Percentiles rank a stretch among this genome's conserved stretches.
phyloP scores from a whole-genome alignment of 768 basidiomycete genomes.

The Cystobasidium tubakii region DNA sequence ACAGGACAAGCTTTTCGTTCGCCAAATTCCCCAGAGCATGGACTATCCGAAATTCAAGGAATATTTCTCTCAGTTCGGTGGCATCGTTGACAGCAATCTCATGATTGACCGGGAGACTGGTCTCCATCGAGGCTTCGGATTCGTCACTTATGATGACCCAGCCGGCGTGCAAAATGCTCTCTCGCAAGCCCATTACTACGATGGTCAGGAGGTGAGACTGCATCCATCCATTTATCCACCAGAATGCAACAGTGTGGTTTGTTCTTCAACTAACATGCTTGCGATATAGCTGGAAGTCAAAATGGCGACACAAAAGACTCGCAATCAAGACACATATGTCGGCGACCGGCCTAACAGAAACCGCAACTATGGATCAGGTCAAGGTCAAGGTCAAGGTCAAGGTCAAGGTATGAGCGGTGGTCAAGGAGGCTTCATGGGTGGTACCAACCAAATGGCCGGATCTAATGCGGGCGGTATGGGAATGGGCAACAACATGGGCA shows the following conservation, averaged over 20 bases:
- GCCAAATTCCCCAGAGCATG: constrained; percentile 82
- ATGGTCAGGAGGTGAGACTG: constrained; percentile 78
- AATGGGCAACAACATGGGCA: constrained; percentile 31
- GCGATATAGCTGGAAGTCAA: constrained; percentile 83
- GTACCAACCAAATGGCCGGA: constrained; percentile 35
- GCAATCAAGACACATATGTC: constrained; percentile 50
- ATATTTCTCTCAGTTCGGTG: constrained; percentile 89
- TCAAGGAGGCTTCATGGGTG: constrained; percentile 40
- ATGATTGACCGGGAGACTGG: constrained; percentile 97
- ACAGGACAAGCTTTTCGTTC: constrained; percentile 78
- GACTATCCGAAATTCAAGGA: constrained; percentile 88
- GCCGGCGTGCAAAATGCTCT: constrained; percentile 84
- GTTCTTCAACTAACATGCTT: neutral
- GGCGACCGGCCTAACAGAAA: constrained; percentile 51
- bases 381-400: constrained; percentile 48
- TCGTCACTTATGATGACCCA: constrained; percentile 84
- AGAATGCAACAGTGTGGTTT: no score
- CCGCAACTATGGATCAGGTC: constrained; percentile 33
- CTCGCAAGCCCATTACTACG: constrained; percentile 81
- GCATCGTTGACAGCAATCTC: constrained; percentile 93
- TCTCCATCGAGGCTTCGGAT: constrained; percentile 93
- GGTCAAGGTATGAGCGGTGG: constrained; percentile 40
- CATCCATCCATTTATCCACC: neutral
- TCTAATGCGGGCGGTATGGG: constrained; percentile 16
- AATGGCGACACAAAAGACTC: constrained; percentile 58